phyloP scores from a whole-genome alignment of 2,329 filamentous ascomycete species.

The Triangularia setosa region DNA sequence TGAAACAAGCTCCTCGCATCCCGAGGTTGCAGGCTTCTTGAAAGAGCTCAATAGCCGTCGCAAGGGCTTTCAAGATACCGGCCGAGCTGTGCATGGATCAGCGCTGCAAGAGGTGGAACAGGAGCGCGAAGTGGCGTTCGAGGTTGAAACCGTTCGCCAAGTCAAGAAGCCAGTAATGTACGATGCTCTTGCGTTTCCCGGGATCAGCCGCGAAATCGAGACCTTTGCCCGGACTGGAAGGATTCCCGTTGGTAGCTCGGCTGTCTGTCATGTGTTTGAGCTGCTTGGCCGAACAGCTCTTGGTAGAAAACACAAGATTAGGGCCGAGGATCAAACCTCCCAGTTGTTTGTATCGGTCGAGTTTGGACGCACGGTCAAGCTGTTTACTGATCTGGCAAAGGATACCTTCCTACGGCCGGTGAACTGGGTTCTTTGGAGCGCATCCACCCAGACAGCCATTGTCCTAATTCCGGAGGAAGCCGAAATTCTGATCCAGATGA shows the following conservation, averaged over 20 bases:
- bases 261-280: constrained; percentile 40
- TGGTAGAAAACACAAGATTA: constrained; percentile 33
- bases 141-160: constrained; percentile 55
- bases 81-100: constrained; percentile 43
- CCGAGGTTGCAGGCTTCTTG: constrained; percentile 26
- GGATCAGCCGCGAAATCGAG: constrained; percentile 45
- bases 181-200: constrained; percentile 38
- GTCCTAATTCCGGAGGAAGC: constrained; percentile 62
- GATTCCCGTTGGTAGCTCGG: constrained; percentile 34
- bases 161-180: constrained; percentile 44
- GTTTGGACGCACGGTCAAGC: constrained; percentile 44
- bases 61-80: constrained; percentile 32
- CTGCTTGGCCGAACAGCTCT: constrained; percentile 36
- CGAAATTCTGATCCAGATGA: constrained; percentile 47
- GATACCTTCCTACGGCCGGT: constrained; percentile 45
- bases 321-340: constrained; percentile 13
- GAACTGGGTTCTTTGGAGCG: constrained; percentile 60
- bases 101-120: constrained; percentile 58
- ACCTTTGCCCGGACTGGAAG: constrained; percentile 44
- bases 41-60: constrained; percentile 33
- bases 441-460: constrained; percentile 43
- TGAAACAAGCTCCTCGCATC: constrained; percentile 9
- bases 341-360: constrained; percentile 41
- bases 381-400: constrained; percentile 24
- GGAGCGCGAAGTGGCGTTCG: constrained; percentile 56